phyloP scores from a whole-genome alignment of 2,329 filamentous ascomycete genomes.

The Cordyceps militaris region DNA sequence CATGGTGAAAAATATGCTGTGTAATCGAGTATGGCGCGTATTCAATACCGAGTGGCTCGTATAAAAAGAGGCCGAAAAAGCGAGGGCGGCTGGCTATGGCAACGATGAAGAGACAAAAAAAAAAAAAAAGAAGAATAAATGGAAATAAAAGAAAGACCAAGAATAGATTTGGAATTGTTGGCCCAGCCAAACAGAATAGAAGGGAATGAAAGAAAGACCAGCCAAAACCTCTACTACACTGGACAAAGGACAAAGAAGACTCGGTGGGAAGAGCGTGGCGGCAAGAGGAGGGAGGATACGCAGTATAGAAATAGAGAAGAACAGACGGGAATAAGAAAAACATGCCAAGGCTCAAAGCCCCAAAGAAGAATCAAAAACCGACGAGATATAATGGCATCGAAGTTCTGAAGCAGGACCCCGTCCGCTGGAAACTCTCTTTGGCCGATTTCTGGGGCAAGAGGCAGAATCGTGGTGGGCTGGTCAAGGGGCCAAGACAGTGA shows the following conservation, averaged over 20 bases:
- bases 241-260: background rate
- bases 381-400: background rate
- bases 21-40: background rate
- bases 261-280: background rate
- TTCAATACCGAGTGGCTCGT: slow-evolving; percentile 8
- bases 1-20: background rate
- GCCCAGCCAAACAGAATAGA: slow-evolving; percentile 8
- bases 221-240: background rate
- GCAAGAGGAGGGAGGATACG: background rate
- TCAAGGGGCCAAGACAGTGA: background rate
- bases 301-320: slow-evolving; percentile 5
- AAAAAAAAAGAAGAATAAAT: slow-evolving; percentile 13
- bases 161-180: slow-evolving; percentile 1
- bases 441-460: background rate
- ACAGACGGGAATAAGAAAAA: background rate
- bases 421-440: background rate
- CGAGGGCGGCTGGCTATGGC: background rate
- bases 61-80: background rate
- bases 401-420: slow-evolving; percentile 6
- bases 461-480: background rate
- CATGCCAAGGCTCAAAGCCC: background rate
- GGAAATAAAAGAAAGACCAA: slow-evolving; percentile 13
- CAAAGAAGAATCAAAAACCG: background rate
- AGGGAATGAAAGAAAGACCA: background rate
- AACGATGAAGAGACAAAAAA: slow-evolving; percentile 13